A percentile compares a stretch with the other conserved stretches of the same genome.
phyloP scores from a whole-genome alignment of 2,329 filamentous ascomycete species.

The Colletotrichum sp. region DNA sequence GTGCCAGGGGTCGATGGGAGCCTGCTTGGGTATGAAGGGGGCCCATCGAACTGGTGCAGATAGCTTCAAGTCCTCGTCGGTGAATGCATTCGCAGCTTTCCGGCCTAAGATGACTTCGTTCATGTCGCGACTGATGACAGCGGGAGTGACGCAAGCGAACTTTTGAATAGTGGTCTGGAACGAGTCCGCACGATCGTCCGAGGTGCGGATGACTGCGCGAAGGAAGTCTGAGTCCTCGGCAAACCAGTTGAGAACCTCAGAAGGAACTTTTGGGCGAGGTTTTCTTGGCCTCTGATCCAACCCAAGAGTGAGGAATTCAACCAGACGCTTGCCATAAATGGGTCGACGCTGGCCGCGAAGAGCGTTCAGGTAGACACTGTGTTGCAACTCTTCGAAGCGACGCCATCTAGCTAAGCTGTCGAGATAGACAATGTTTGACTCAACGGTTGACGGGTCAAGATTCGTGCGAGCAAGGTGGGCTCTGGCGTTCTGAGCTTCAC shows the following conservation, averaged over 20 bases:
- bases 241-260: constrained; percentile 75
- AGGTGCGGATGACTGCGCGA: constrained; percentile 71
- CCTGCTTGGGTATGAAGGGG: constrained; percentile 60
- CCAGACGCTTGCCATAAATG: constrained; percentile 79
- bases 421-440: constrained; percentile 73
- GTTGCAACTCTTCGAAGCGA: constrained; percentile 79
- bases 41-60: constrained; percentile 61
- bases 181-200: constrained; percentile 73
- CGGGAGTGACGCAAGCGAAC: constrained; percentile 91
- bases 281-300: constrained; percentile 63
- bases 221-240: constrained; percentile 71
- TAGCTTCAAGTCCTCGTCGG: constrained; percentile 60
- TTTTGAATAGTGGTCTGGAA: constrained; percentile 81
- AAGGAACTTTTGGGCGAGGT: constrained; percentile 64
- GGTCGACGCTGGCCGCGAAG: constrained; percentile 81
- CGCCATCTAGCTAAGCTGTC: constrained; percentile 74
- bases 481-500: constrained; percentile 71
- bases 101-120: constrained; percentile 70
- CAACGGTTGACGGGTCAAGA: constrained; percentile 70
- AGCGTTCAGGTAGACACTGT: constrained; percentile 80
- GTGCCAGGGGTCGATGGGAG: constrained; percentile 82
- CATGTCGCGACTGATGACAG: constrained; percentile 82
- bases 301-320: constrained; percentile 74
- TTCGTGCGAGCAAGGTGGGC: constrained; percentile 59
- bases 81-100: constrained; percentile 61